Conservation (phyloP, 768 basidiomycete genomes). For the Cytidiella melzeri region DNA sequence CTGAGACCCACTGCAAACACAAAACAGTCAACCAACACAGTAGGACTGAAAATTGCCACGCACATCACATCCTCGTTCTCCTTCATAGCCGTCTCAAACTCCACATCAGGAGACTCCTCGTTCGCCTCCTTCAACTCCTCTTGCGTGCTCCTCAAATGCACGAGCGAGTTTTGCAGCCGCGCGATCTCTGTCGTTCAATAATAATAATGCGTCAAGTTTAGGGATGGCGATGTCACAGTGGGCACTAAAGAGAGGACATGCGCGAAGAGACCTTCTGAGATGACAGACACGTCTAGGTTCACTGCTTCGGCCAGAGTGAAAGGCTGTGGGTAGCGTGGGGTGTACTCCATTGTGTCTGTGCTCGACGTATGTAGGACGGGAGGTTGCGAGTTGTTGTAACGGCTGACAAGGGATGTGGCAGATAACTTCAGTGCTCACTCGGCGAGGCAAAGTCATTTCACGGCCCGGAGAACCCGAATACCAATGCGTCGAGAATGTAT, state of each 20-base stretch:
- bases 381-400: no score
- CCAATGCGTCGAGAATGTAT: neutral
- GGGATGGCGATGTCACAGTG: neutral
- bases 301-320: slow-evolving; percentile 66
- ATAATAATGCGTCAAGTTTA: no score
- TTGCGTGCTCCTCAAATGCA: slow-evolving; percentile 60
- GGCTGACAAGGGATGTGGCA: no score
- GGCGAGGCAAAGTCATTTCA: neutral
- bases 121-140: slow-evolving; percentile 43
- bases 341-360: slow-evolving; percentile 69
- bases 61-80: slow-evolving; percentile 77
- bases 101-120: slow-evolving; percentile 40
- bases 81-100: slow-evolving; percentile 51
- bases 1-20: slow-evolving; percentile 60
- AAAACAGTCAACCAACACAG: neutral
- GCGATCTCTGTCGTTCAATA: slow-evolving; percentile 53
- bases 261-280: slow-evolving; percentile 55
- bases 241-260: neutral
- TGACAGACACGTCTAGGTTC: slow-evolving; percentile 55
- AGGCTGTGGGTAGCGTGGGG: slow-evolving; percentile 64
- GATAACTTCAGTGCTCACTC: no score
- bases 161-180: slow-evolving; percentile 67
- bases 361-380: no score
- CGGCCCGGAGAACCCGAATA: neutral
- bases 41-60: no score